Evolutionary conservation across 2,329 filamentous ascomycete species (phyloP).

Genomic region (Clonostachys rosea): DNA sequence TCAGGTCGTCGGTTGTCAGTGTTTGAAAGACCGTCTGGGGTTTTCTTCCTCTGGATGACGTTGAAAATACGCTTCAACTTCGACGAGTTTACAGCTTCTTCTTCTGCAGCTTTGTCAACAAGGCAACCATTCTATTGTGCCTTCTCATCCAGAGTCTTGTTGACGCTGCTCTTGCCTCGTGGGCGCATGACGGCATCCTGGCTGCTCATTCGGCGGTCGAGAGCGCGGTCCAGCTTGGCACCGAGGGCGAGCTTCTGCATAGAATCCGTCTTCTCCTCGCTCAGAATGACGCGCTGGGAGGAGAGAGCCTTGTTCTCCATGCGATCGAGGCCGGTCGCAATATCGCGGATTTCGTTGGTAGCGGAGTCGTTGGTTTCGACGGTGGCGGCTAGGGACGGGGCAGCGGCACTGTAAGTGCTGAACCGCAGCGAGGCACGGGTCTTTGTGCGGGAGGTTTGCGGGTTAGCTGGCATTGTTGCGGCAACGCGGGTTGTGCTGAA

Average conservation of each 20-base stretch:
- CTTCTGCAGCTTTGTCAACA: neutral
- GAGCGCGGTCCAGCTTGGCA: constrained; percentile 84
- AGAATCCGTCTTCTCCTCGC: constrained; percentile 74
- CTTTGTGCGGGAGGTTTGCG: constrained; percentile 22
- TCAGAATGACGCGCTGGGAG: constrained; percentile 69
- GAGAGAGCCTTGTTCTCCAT: constrained; percentile 85
- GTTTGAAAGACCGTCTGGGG: too few relatives aligned
- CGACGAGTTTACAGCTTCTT: neutral
- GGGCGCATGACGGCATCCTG: constrained; percentile 85
- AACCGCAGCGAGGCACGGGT: constrained; percentile 50
- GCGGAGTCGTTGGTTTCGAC: constrained; percentile 48
- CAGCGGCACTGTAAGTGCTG: constrained; percentile 56
- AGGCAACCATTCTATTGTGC: constrained; percentile 10
- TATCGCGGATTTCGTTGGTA: constrained; percentile 57
- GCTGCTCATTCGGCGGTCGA: constrained; percentile 78
- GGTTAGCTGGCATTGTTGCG: constrained; percentile 9
- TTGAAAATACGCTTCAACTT: too few relatives aligned
- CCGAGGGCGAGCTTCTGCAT: constrained; percentile 83
- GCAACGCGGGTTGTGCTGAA: neutral
- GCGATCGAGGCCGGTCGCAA: constrained; percentile 75
- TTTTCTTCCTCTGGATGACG: too few relatives aligned
- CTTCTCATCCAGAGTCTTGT: constrained; percentile 24
- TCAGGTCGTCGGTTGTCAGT: too few relatives aligned
- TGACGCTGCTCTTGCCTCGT: constrained; percentile 31
- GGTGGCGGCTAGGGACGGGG: constrained; percentile 55